These are phyloP conservation scores for Stagonosporopsis cucurbitacearum DNA, from an alignment of 2,329 filamentous ascomycete species.

Conservation along the genomic window DNA sequence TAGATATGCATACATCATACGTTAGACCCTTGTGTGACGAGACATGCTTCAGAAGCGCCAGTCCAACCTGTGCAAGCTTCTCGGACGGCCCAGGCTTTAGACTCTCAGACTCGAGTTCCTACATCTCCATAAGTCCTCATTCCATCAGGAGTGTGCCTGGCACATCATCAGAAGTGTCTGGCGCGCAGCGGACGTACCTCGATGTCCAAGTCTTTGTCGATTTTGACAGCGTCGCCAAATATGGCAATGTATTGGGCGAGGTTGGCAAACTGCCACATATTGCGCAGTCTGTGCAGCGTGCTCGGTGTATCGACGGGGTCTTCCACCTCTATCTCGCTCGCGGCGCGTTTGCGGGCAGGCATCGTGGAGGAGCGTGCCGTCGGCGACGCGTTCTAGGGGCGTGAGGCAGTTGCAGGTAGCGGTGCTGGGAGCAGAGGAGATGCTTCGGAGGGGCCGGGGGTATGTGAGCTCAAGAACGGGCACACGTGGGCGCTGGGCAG, in stretches of 20 bases:
- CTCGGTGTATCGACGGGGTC: constrained; percentile 52
- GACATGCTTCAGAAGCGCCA: constrained; percentile 87
- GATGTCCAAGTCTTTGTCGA: constrained; percentile 86
- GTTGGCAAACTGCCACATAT: constrained; percentile 95
- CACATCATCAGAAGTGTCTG: constrained; percentile 22
- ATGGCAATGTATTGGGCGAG: constrained; percentile 92
- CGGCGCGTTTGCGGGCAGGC: constrained; percentile 48
- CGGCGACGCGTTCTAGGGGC: constrained; percentile 42
- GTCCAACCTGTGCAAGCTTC: constrained; percentile 78
- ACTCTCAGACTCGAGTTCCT: constrained; percentile 91
- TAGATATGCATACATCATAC: constrained; percentile 60
- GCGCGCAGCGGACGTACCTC: constrained; percentile 67
- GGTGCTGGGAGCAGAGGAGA: background rate
- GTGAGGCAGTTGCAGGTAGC: background rate
- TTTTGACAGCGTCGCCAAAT: constrained; percentile 88
- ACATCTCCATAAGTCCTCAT: constrained; percentile 38
- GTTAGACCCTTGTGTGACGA: constrained; percentile 92
- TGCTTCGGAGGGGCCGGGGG: background rate
- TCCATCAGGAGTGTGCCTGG: constrained; percentile 9
- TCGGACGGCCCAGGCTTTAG: constrained; percentile 76
- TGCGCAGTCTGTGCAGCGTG: constrained; percentile 72
- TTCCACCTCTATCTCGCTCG: constrained; percentile 62
- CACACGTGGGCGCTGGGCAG: constrained; percentile 5
- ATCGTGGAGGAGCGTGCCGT: constrained; percentile 40
- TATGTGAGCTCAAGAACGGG: background rate